Evolutionary conservation across 305 asterid species (phyloP), one percentile per base, ranked within the genome.

Genomic region (Fraxinus greggii): DNA sequence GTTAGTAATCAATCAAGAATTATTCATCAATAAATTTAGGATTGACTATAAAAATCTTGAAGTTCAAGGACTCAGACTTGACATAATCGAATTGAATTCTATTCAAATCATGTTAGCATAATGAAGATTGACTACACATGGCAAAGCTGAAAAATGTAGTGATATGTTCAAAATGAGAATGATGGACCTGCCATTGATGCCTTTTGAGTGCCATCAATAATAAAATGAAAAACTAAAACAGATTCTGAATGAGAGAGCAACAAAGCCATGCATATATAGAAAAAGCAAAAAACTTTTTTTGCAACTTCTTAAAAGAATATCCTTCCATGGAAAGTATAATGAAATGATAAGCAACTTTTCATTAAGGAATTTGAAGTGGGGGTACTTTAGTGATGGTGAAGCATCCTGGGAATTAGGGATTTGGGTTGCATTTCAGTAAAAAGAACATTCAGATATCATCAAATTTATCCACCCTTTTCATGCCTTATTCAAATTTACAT

Each of bases 391-490:
- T 89, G 73, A 87, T 75, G 48, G 83, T 76, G 86, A 92, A 90
- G 97, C 86, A 91, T 88, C 93, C 92, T 89, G 48, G 86, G 90
- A 93, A 88, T 89, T 73, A 84, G 95, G 89, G 88, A 84, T 90
- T 84, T 78, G 84, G 82, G 82, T 59, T 74, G 84, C 77, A 81
- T 87, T 88, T 84, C 45, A 77, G 32, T 10, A 31, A 86, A 28
- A 75, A 77, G 69, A 69, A 84, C 78, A 78, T 72, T 84, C 78
- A 83, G 69, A 83, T 78, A 81, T 85, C 63, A 76, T 80, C 81
- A 48, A 42, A 79, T 70, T 70, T 77, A 56, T 72, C 74, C 85
- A 80, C 79, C 88, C 79, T 87, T 89, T 86, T 74, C 54, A 36
- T 45, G 63, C n/a, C 65, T 78, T 72, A 29, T 72, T 26, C 77